phyloP scores from a whole-genome alignment of 2,329 filamentous ascomycete genomes.

The Calonectria hawksworthii region DNA sequence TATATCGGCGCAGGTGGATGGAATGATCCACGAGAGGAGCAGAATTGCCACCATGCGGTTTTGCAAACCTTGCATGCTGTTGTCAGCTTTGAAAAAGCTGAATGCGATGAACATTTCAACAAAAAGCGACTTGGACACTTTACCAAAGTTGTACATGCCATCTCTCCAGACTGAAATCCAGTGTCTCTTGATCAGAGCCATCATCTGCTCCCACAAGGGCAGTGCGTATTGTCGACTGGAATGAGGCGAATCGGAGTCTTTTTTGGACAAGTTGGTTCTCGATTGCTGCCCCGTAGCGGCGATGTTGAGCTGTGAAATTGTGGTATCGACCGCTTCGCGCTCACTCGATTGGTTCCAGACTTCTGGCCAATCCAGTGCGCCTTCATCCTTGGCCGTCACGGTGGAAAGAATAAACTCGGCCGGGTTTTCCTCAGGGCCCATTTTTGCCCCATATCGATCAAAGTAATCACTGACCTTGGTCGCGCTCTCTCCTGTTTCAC shows the following conservation, averaged over 20 bases:
- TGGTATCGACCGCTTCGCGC: not conserved
- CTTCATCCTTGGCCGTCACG: not conserved
- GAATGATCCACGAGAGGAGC: not conserved
- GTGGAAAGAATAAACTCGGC: not conserved
- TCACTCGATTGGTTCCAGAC: not conserved
- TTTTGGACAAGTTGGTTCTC: not conserved
- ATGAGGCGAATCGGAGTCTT: not conserved
- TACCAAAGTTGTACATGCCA: not conserved
- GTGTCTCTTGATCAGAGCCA: not conserved
- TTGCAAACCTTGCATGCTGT: not conserved
- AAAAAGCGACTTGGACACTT: not conserved
- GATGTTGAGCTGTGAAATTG: not conserved
- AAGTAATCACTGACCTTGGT: not conserved
- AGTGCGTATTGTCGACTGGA: not conserved
- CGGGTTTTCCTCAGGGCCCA: not conserved
- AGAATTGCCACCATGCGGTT: not conserved
- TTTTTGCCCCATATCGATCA: not conserved
- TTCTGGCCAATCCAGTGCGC: not conserved
- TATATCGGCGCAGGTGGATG: not conserved
- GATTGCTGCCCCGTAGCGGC: not conserved
- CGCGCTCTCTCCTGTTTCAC: not conserved
- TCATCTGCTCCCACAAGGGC: not conserved
- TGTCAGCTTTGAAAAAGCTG: not conserved
- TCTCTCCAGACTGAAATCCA: not conserved
- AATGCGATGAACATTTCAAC: not conserved